Base-by-base conservation (phyloP, 352 stramenopile genomes). In the Pythium angustatum region DNA sequence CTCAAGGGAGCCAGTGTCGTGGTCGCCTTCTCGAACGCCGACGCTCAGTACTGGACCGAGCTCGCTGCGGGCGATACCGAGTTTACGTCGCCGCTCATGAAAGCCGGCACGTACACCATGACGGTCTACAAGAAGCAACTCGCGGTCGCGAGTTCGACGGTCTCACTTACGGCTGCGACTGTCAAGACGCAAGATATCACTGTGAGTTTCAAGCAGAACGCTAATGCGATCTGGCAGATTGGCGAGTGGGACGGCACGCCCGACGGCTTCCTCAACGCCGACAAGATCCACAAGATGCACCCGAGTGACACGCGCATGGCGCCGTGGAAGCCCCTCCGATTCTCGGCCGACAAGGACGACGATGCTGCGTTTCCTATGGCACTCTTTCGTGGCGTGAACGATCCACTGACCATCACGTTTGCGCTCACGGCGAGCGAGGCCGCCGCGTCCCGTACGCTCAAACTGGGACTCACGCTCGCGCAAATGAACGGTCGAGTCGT, bases 91-190 rank as follows among this genome's bases (percentile, higher is more conserved):
- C 76, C 78, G 2, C 38, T 66, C 41, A 87, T 87, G 78, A 71
- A 77, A 31, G 43, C 67, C 14, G 78, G 78, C 10, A 76, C 65
- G 22, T 87, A 87, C 57, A 81, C 74, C n/a, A 59, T 79, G 7
- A 79, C 72, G 6, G 78, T 87, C 22, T 84, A 80, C 68, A 84
- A 79, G 65, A 84, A 81, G 57, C 73, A 84, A 21, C 69, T 87
- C 15, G 66, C 68, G 8, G 78, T 84, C 21, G 72, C 64, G 11
- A n/a, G n/a, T n/a, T n/a, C n/a, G n/a, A 76, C 67, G 3, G 64
- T 79, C 22, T 30, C 41, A 0, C 50, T 64, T 19, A 63, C 64
- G 0, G 56, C 59, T n/a, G 66, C 54, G 19, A 28, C 50, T 8
- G 40, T 19, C 40, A 47, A 47, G 40, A 8, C n/a, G n/a, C 54